Evolutionary conservation across 257 asterid genomes (phyloP), one percentile per base, ranked within the genome.

Genomic region (Anisodus acutangulus): DNA sequence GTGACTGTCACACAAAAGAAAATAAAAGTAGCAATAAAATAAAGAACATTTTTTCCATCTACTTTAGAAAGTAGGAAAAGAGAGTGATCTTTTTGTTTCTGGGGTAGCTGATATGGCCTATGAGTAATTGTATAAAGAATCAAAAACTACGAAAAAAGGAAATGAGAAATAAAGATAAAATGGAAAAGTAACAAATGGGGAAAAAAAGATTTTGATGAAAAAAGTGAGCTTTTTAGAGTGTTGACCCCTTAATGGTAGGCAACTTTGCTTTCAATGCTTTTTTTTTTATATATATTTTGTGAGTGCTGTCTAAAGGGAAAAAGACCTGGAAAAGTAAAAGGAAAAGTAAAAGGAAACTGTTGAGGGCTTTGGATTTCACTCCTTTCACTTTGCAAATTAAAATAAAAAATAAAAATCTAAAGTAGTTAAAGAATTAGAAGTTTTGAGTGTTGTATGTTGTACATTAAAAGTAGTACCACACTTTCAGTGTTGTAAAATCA

Each of bases 241-340:
- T 85, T 89, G 90, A 88, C 84, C 85, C 91, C 92, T 67, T 86
- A 84, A 85, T 88, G 89, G 91, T 90, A 84, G 93, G 90, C 91
- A 90, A 84, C 90, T 88, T 79, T 87, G 86, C 85, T 72, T 83
- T 79, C 68, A 62, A 66, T 59, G 72, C 82, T 84, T 47, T 68
- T 58, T 67, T 76, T 8, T 71, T 58, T 69, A 57, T 85, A 37
- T 78, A 83, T 83, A 81, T 84, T 81, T 85, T 84, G 81, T 86
- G 88, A 82, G 91, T 91, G 93, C 66, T 87, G 85, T 87, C 87
- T 78, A 87, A 90, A 86, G 86, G 83, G 78, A 68, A 37, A 15
- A 37, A 2, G 49, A 85, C 82, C 72, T 51, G 45, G 8, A 68
- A 88, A 86, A 71, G 87, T 79, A 60, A 83, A 68, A 9, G 53